Evolutionary conservation across 2,329 filamentous ascomycete genomes (phyloP), one percentile per base, ranked within the genome.

Genomic region (Colletotrichum noveboracense): DNA sequence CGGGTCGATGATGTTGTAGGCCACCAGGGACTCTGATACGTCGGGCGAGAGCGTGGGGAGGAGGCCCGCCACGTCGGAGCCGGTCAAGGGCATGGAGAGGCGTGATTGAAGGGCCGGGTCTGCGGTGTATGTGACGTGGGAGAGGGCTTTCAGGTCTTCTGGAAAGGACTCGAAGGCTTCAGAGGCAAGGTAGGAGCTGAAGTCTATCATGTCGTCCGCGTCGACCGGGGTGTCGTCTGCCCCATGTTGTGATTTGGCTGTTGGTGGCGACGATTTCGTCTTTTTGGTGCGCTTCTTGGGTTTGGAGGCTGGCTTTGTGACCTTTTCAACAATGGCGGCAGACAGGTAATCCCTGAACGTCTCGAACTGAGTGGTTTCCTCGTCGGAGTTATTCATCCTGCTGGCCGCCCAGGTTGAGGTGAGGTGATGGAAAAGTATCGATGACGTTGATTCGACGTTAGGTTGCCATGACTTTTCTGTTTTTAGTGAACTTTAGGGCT

Each of bases 271-370:
- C 2, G 66, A 9, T 10, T 58, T 68, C 26, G 56, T 80, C 68
- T 79, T 79, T 77, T 84, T 86, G 5, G 86, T 81, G 67, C 87
- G 88, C 74, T 89, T 87, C 76, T 88, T 89, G 71, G 86, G 84
- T 76, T 86, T 87, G 28, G 83, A 77, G 30, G 86, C 80, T 12
- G 84, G 82, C 13, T 74, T 81, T 6, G 89, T 84, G 14, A 93
- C 89, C 75, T 89, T 91, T 66, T 91, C 90, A 68, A 96, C 90
- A 14, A 97, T 87, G 1, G 91, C 89, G 18, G 91, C 91, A 10
- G 94, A 94, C 76, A 97, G 86, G 80, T 91, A 94, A 80, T 97
- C 95, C 70, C 93, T 89, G 83, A 97, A 96, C 62, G 92, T 86
- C 68, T 92, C 90, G 82, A 78, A 77, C 12, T 78, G 75, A 8